Base-by-base conservation (phyloP, 441 rosid species). In the Raphanus hybrid region DNA sequence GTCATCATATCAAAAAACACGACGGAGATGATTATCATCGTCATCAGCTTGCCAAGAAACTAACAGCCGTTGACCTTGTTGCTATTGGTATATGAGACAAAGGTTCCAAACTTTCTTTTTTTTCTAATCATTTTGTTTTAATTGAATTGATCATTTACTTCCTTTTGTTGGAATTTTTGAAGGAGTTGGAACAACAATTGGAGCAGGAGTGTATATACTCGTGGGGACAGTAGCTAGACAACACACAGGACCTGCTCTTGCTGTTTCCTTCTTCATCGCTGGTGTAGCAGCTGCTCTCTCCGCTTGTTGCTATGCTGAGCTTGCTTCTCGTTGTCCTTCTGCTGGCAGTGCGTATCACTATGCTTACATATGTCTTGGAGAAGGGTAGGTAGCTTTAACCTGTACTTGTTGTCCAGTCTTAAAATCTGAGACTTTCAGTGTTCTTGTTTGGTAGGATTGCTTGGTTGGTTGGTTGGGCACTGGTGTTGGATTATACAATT, bases 341-440 rank as follows among this genome's bases (percentile, higher is more conserved):
- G 99, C 99, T 78, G 99, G 99, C 64, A 96, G 99, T 86, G 99
- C 99, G 27, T 96, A 96, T 89, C 99, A 96, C 35, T 96, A 93
- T 84, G 80, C 99, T 0, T 96, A 96, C 82, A 91, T 96, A 15
- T 96, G 98, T 77, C 86, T 90, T 57, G 99, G 99, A 71, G 99
- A 96, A 86, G 94, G 96, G 99, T 96, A 69, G 7, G 41, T 35
- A 35, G 26, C 26, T 23, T 23, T 0, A 23, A 35, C 9, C 6
- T 35, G 8, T 35, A 35, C 0, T 35, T 35, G 41, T 7, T 7
- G 9, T 7, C 41, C 41, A 7, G 41, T 35, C 41, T 35, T 35
- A 35, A 35, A 35, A 35, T 0, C 8, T 35, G 41, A 35, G 41
- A 35, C 41, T 35, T 0, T 29, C 34, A 39, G 5, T 43, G 50